A percentile compares a stretch with the other conserved stretches of the same genome.
These are phyloP conservation scores for Hypocreales sp. DNA, from an alignment of 2,329 filamentous ascomycete genomes.

Conservation along the genomic window DNA sequence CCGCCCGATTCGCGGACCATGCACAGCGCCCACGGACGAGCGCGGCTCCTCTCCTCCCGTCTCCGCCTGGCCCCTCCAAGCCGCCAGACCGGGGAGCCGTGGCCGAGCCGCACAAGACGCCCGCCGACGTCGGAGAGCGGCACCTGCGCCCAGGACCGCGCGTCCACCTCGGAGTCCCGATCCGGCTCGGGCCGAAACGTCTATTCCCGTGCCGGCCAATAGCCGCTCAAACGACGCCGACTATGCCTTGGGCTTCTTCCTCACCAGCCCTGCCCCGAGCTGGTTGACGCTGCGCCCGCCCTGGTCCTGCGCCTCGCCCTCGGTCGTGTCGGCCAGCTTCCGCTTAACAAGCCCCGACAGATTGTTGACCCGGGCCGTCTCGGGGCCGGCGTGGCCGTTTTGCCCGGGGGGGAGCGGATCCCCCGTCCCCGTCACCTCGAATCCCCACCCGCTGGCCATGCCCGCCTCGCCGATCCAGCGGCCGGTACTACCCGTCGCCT, in stretches of 20 bases:
- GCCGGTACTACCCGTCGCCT: conserved; percentile 47
- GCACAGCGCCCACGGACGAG: too few species aligned
- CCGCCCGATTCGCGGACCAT: too few species aligned
- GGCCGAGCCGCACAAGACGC: too few species aligned
- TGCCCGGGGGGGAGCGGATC: conserved; percentile 7
- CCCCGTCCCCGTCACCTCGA: conserved; percentile 29
- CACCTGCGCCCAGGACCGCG: too few species aligned
- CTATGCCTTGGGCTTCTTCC: conserved; percentile 37
- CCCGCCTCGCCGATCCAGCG: conserved; percentile 58
- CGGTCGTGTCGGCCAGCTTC: conserved; percentile 20
- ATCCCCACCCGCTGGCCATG: conserved; percentile 35
- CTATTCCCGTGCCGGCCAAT: too few species aligned
- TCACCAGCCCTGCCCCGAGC: conserved; percentile 28
- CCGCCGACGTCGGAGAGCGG: too few species aligned
- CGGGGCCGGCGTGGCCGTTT: conserved; percentile 4
- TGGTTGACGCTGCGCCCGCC: conserved; percentile 24
- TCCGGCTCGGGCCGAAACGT: too few species aligned
- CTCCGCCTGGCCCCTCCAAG: too few species aligned
- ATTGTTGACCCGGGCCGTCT: conserved; percentile 23
- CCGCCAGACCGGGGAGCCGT: too few species aligned
- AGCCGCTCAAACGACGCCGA: too few species aligned
- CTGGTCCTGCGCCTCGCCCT: conserved; percentile 4
- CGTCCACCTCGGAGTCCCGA: too few species aligned
- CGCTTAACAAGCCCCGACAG: conserved; percentile 31
- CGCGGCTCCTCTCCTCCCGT: too few species aligned